Evolutionary conservation across 2,329 filamentous ascomycete genomes (phyloP).

Genomic region (Huntiella savannae): DNA sequence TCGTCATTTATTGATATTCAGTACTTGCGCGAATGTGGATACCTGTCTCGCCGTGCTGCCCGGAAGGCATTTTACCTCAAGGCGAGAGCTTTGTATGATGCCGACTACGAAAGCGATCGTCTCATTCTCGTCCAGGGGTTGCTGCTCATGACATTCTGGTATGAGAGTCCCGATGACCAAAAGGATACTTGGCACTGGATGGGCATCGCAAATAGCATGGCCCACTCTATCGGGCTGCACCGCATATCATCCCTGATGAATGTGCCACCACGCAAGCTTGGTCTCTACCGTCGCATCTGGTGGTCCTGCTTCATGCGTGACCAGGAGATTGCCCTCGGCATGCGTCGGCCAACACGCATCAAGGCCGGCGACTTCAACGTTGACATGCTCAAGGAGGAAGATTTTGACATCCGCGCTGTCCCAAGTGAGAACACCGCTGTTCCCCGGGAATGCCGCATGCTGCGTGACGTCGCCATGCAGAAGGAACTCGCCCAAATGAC

Average conservation of each 20-base stretch:
- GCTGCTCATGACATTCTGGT: slow-evolving; percentile 91
- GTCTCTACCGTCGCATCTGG: slow-evolving; percentile 89
- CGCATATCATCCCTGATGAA: slow-evolving; percentile 61
- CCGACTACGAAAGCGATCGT: slow-evolving; percentile 83
- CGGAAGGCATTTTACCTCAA: slow-evolving; percentile 79
- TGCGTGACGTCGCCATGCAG: slow-evolving; percentile 55
- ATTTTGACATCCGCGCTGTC: slow-evolving; percentile 62
- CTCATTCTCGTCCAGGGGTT: slow-evolving; percentile 76
- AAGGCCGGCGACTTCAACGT: slow-evolving; percentile 90
- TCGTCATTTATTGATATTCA: slow-evolving; percentile 75
- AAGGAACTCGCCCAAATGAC: slow-evolving; percentile 69
- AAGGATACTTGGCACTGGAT: slow-evolving; percentile 99
- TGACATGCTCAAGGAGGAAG: slow-evolving; percentile 65
- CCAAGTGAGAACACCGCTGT: slow-evolving; percentile 50
- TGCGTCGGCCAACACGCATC: slow-evolving; percentile 80
- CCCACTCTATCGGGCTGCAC: slow-evolving; percentile 83
- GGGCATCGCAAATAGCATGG: slow-evolving; percentile 82
- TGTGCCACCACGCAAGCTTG: slow-evolving; percentile 55
- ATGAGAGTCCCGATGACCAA: slow-evolving; percentile 88
- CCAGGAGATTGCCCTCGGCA: slow-evolving; percentile 76
- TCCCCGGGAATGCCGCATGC: slow-evolving; percentile 47
- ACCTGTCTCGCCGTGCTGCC: slow-evolving; percentile 57
- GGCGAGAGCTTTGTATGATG: slow-evolving; percentile 79
- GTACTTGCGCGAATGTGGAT: slow-evolving; percentile 58
- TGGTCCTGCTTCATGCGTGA: slow-evolving; percentile 97